Evolutionary conservation across 192 early-diverging fungal species (phyloP), one percentile per base, ranked within the genome.

Genomic region (Coemansia sp.): DNA sequence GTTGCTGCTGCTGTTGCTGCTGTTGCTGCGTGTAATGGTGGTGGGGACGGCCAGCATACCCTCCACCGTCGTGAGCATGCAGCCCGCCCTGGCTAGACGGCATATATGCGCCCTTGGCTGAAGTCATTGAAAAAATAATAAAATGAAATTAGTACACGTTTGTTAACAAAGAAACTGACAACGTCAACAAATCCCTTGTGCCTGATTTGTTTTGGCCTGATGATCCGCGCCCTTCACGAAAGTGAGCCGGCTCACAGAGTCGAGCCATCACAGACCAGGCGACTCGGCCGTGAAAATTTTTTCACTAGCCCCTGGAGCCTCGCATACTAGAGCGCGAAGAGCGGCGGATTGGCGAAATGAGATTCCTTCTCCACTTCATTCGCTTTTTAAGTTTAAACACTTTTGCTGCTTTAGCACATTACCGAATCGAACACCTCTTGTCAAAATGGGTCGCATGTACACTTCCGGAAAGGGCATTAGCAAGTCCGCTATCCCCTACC

Each of bases 371-470:
- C 63, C 53, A 60, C 54, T 62, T 41, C 25, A 42, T 35, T 25
- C 29, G 42, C 41, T 62, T 31, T 45, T 19, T 29, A 62, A n/a
- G n/a, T n/a, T n/a, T n/a, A 58, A 29, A 43, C 43, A n/a, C n/a
- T n/a, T n/a, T 46, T 20, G 43, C 43, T 46, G 22, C 42, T 59
- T 59, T 49, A 31, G 38, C 61, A 59, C 56, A 56, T 42, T 31
- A 53, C 22, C 39, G 53, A 46, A 63, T 56, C 47, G 39, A 66
- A 65, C 58, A 24, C 20, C 32, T 42, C 31, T 56, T 15, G 49
- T 36, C 82, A 90, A 88, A 82, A 93, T 93, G 91, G 91, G 91
- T 93, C 91, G 91, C 83, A 93, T 93, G 97, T 94, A 99, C 87
- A 91, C 94, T 89, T 87, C 94, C 83, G 46, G 46, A 49, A 49